Evolutionary conservation across 805 yeast genomes (phyloP).

Genomic region (Candida morakotiae): DNA sequence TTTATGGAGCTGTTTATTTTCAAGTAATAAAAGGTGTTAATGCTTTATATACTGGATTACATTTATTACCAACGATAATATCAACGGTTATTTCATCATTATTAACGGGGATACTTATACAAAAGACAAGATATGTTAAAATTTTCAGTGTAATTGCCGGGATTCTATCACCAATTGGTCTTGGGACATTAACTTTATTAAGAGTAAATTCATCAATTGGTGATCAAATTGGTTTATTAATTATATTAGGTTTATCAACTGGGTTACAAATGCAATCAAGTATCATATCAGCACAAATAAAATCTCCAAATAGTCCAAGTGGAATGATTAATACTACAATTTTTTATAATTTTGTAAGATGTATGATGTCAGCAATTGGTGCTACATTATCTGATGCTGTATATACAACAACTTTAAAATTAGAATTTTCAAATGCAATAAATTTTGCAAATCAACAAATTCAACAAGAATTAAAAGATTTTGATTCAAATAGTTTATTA

Average conservation of each 20-base stretch:
- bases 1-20: conserved; percentile 36
- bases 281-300: conserved; percentile 42
- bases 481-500: conserved; percentile 10
- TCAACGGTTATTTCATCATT: conserved; percentile 35
- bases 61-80: conserved; percentile 40
- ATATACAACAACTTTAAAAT: conserved; percentile 9
- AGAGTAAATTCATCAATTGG: conserved; percentile 31
- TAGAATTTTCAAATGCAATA: conserved; percentile 6
- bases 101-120: conserved; percentile 33
- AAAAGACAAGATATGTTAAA: conserved; percentile 36
- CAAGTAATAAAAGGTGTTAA: conserved; percentile 41
- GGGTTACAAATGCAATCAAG: conserved; percentile 47
- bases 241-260: conserved; percentile 43
- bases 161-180: conserved; percentile 36
- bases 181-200: conserved; percentile 42
- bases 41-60: conserved; percentile 44
- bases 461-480: conserved; percentile 3
- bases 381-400: conserved; percentile 16
- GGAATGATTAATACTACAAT: conserved; percentile 46
- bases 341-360: conserved; percentile 39
- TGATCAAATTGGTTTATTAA: conserved; percentile 41
- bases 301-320: conserved; percentile 52
- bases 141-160: conserved; percentile 31
- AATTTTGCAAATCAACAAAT: conserved; percentile 7
- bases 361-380: conserved; percentile 44